Base-by-base conservation (phyloP, 495 filamentous ascomycete genomes). In the Cladorrhinum samala region DNA sequence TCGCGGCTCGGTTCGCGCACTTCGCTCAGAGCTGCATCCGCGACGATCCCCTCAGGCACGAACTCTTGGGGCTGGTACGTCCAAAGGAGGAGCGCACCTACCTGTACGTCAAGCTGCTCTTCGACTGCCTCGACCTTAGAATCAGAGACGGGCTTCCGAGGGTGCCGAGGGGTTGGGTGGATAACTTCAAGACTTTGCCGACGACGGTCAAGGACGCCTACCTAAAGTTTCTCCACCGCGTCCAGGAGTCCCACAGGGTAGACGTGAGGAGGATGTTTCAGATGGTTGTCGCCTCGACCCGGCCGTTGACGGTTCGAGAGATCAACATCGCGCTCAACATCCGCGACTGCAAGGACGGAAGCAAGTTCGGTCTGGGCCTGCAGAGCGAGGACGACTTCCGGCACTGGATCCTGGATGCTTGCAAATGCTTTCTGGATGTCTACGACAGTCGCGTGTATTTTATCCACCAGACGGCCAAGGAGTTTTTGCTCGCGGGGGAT, bases 401-500 rank as follows among this genome's bases (percentile, higher is more conserved):
- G 9, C 46, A 41, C 45, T 66, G 50, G 57, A 61, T 67, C 30
- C 27, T 68, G 46, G 57, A 60, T 38, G 51, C 53, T 1, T 68
- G 67, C 54, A 65, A 54, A 19, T 68, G 59, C 19, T 69, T 71
- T 41, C 47, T 71, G 13, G 64, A 58, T 13, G 46, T 71, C 2
- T 67, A 65, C 44, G 52, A 69, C 39, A 44, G 56, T 9, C 60
- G 49, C 6, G 61, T 76, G 14, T 57, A 59, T 49, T 64, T 74
- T 17, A 68, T 76, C n/a, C 68, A 76, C 50, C 68, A 74, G 54
- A 75, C 73, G 4, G 72, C 66, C 17, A 69, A 71, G 38, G 71
- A 75, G 37, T 74, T 64, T 48, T 58, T 75, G 1, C 45, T 58
- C 9, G 49, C 36, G 3, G 37, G 48, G n/a, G 40, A 52, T 0